A percentile compares a stretch with the other conserved stretches of the same genome.
Conservation (phyloP, 2,329 filamentous ascomycete species). For the Curvularia sp. region DNA sequence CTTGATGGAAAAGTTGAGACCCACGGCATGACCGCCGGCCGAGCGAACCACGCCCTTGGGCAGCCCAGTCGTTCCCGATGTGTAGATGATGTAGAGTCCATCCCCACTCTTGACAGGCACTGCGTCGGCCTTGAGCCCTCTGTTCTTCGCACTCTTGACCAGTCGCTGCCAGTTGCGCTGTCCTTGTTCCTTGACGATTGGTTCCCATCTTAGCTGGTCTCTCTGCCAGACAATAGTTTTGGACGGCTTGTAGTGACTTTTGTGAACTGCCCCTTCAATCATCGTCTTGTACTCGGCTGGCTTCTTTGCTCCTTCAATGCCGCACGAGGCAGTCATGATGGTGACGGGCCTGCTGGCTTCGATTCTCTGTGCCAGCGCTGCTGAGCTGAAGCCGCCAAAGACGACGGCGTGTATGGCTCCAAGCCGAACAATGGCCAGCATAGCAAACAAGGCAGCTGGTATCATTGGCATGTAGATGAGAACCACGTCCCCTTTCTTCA, state of each 20-base stretch:
- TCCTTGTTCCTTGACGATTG: conserved; percentile 68
- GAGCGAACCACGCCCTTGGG: conserved; percentile 86
- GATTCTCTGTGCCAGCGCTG: conserved; percentile 84
- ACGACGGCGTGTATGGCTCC: conserved; percentile 92
- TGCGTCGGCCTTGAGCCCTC: conserved; percentile 73
- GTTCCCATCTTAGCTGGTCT: conserved; percentile 76
- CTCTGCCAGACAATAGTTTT: conserved; percentile 85
- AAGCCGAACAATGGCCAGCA: conserved; percentile 79
- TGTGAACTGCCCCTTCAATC: conserved; percentile 73
- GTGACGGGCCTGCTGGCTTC: conserved; percentile 78
- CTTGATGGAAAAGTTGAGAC: conserved; percentile 79
- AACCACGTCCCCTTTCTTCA: conserved; percentile 83
- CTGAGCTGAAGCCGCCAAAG: conserved; percentile 87
- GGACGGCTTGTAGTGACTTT: conserved; percentile 73
- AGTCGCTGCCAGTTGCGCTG: conserved; percentile 82
- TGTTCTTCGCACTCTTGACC: conserved; percentile 71
- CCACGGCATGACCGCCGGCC: conserved; percentile 86
- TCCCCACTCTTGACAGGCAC: conserved; percentile 82
- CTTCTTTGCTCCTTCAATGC: conserved; percentile 85
- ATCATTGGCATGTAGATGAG: conserved; percentile 98
- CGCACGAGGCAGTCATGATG: conserved; percentile 88
- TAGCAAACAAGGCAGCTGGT: conserved; percentile 83
- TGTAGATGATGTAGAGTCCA: conserved; percentile 89
- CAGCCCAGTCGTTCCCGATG: conserved; percentile 79
- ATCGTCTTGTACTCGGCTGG: conserved; percentile 77